Conservation (phyloP, 2,329 filamentous ascomycete genomes). For the Curvularia spicifera region DNA sequence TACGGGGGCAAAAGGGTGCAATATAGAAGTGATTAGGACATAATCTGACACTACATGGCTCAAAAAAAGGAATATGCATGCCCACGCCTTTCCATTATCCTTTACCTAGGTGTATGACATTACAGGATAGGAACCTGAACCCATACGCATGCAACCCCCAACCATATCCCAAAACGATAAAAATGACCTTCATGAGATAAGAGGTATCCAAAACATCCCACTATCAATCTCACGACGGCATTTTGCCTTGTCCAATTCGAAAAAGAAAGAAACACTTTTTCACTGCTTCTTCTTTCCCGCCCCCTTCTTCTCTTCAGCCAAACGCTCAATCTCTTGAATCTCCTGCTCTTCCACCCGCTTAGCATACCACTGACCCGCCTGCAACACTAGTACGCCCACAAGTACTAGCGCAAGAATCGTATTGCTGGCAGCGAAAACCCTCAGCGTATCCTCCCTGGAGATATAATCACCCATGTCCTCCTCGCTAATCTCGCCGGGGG, state of each 20-base stretch:
- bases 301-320: slow-evolving; percentile 42
- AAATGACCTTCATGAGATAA: background rate
- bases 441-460: slow-evolving; percentile 84
- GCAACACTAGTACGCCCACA: slow-evolving; percentile 87
- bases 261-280: background rate
- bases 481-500: slow-evolving; percentile 38
- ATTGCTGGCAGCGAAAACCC: slow-evolving; percentile 91
- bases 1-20: background rate
- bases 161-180: background rate
- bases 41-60: background rate
- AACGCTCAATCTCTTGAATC: slow-evolving; percentile 66
- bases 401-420: slow-evolving; percentile 93
- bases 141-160: background rate
- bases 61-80: background rate
- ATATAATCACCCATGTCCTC: slow-evolving; percentile 67
- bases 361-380: slow-evolving; percentile 98
- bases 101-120: background rate
- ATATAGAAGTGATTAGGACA: background rate
- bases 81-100: background rate
- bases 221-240: background rate
- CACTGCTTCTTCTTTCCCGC: slow-evolving; percentile 47
- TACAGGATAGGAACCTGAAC: background rate
- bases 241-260: background rate
- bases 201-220: background rate
- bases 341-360: slow-evolving; percentile 91